Evolutionary conservation across 352 stramenopile genomes (phyloP).

Genomic region (Globisporangium parvum): DNA sequence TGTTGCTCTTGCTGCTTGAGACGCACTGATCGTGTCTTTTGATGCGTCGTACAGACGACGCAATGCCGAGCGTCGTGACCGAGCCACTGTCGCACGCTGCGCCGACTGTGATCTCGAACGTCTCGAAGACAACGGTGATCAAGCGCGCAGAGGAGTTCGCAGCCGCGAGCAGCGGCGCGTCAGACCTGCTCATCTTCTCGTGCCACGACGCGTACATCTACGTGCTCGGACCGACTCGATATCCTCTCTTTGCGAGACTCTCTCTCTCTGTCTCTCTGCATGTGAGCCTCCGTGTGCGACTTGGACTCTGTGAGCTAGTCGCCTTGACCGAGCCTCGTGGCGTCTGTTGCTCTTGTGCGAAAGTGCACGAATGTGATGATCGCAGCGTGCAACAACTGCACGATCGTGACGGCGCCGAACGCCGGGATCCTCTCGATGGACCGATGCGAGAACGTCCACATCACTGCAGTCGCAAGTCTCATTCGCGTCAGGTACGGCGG

Average conservation of each 20-base stretch:
- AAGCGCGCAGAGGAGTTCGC: conserved; percentile 65
- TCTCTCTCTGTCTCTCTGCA: background rate
- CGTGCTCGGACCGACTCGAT: conserved; percentile 91
- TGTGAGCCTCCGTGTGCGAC: background rate
- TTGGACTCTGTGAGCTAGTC: conserved; percentile 1
- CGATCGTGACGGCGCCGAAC: conserved; percentile 93
- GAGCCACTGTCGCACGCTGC: conserved; percentile 8
- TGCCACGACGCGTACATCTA: conserved; percentile 95
- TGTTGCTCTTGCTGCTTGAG: background rate
- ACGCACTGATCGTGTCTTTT: background rate
- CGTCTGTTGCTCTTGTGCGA: conserved; percentile 12
- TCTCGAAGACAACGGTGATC: conserved; percentile 75
- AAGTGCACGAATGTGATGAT: conserved; percentile 85
- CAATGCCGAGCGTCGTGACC: background rate
- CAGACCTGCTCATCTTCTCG: conserved; percentile 83
- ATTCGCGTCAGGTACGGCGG: conserved; percentile 69
- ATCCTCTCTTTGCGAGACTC: conserved; percentile 35
- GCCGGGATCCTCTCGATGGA: conserved; percentile 90
- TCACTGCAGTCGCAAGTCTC: conserved; percentile 83
- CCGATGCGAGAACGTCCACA: conserved; percentile 91
- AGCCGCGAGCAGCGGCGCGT: conserved; percentile 24
- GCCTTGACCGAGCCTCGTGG: conserved; percentile 42
- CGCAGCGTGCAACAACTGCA: conserved; percentile 93
- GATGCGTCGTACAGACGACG: background rate
- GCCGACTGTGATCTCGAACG: conserved; percentile 52